phyloP scores from a whole-genome alignment of 2,329 filamentous ascomycete species.

The Sporothrix protearum region DNA sequence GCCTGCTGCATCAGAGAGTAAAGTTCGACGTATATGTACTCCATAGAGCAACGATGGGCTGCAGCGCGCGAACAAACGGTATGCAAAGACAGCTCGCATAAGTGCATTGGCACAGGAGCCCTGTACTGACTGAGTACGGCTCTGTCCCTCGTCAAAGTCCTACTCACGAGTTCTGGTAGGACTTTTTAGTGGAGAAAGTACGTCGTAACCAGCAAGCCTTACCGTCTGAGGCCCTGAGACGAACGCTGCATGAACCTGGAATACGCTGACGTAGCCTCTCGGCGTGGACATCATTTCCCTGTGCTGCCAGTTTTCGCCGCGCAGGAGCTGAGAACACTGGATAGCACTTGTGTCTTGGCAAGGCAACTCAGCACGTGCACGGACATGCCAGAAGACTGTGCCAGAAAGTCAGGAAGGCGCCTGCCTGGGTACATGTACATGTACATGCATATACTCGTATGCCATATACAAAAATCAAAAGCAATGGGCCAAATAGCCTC shows the following conservation, averaged over 20 bases:
- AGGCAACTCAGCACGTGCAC: constrained; percentile 20
- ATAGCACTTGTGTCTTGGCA: constrained; percentile 16
- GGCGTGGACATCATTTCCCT: neutral
- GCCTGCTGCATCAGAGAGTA: neutral
- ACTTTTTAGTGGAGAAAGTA: constrained; percentile 24
- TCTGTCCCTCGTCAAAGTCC: constrained; percentile 11
- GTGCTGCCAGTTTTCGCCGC: neutral
- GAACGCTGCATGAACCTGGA: neutral
- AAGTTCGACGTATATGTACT: no score
- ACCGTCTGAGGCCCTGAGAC: neutral
- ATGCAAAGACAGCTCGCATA: constrained; percentile 8
- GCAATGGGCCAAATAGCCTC: no score
- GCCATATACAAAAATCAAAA: no score
- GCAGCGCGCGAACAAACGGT: constrained; percentile 4
- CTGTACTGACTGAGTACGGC: neutral
- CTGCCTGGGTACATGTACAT: neutral
- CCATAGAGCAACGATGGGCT: neutral
- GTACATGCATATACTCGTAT: neutral
- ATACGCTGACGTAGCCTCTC: constrained; percentile 4
- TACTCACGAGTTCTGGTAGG: constrained; percentile 21
- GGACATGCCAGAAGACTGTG: neutral
- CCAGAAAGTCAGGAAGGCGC: neutral
- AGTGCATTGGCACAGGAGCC: neutral
- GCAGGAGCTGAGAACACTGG: neutral
- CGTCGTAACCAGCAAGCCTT: neutral